Base-by-base conservation (phyloP, 2,329 filamentous ascomycete species). In the Colletotrichum sansevieriae region DNA sequence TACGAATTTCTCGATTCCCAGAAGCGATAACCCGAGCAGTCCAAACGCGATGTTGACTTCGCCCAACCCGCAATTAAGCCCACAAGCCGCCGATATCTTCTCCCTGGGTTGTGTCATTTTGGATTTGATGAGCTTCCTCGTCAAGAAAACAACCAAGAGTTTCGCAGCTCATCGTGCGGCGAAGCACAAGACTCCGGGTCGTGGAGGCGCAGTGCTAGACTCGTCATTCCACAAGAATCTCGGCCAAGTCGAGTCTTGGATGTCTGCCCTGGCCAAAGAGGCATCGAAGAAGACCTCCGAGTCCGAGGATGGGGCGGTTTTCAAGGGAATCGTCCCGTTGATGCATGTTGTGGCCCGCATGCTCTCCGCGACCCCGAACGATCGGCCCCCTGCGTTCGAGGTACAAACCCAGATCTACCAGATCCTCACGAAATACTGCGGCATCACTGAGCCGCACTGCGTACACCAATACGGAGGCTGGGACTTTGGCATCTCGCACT, bases 171-270 rank as follows among this genome's bases (percentile, higher is more conserved):
- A 92, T 75, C 89, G 92, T 6, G 85, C 88, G 1, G 85, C 87
- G 3, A 90, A 90, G 75, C 88, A 91, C 75, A 90, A 89, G 75
- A 85, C 80, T 46, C 78, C 84, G 13, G 85, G 85, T 0, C 81
- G 86, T 25, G 88, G 88, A 35, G 88, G 88, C 12, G 89, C 88
- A 6, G 85, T 90, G 1, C 84, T 86, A 8, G 91, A 94, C 78
- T 85, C 90, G 0, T 92, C 90, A 0, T 94, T 92, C 77, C 91
- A 94, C 77, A 87, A 87, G 71, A 92, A 93, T 72, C 81, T 91
- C 1, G 85, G 87, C 15, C 90, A 92, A 76, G 85, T 93, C 2
- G 87, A 91, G 71, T 83, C 83, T 13, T 94, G 92, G 92, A 91
- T 92, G 81, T 80, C 81, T 1, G 79, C 78, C 2, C 79, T 93